Conservation (phyloP, 257 asterid genomes). For the Hygrophila difformis region DNA sequence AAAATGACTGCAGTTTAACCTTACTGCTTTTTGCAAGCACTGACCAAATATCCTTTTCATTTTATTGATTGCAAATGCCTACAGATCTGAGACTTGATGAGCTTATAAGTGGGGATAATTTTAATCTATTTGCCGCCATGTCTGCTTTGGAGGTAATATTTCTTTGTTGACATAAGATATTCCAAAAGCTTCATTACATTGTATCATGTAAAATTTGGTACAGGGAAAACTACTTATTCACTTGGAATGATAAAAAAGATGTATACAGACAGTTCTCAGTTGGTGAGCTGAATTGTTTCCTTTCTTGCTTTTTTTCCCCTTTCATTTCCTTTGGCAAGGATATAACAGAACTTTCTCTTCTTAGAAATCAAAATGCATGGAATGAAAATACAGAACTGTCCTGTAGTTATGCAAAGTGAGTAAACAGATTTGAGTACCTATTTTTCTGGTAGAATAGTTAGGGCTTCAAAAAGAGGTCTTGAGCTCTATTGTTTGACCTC, state of each 20-base stretch:
- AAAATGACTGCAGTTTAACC: neutral
- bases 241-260: neutral
- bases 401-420: no score
- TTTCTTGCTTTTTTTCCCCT: neutral
- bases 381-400: no score
- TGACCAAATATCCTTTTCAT: slow-evolving; percentile 10
- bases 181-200: neutral
- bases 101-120: slow-evolving; percentile 77
- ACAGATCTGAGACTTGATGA: slow-evolving; percentile 86
- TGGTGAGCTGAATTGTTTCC: slow-evolving; percentile 5
- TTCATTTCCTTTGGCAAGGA: no score
- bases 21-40: slow-evolving; percentile 1
- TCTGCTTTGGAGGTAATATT: slow-evolving; percentile 92
- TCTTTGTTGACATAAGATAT: slow-evolving; percentile 1
- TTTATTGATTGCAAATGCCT: slow-evolving; percentile 17
- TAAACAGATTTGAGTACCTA: no score
- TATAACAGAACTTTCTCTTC: no score
- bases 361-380: no score
- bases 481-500: no score
- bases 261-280: neutral
- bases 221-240: slow-evolving; percentile 9
- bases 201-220: slow-evolving; percentile 3
- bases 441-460: no score
- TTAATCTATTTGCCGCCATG: slow-evolving; percentile 97
- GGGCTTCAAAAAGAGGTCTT: no score